Conservation (phyloP, 1,284 basidiomycete genomes). For the Cryptococcus sp. region DNA sequence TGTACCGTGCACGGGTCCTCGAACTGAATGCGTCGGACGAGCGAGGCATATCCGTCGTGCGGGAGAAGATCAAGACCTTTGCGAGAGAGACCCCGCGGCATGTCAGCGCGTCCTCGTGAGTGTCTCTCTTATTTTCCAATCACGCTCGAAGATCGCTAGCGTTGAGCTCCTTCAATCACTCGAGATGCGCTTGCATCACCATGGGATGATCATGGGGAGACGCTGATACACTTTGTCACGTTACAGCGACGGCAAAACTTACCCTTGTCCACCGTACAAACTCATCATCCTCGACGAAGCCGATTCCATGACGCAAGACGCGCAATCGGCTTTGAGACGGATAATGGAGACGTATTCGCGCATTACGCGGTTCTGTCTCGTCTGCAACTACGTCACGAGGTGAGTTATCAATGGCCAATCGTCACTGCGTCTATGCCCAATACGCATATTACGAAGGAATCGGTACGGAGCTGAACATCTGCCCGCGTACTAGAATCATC, state of each 20-base stretch:
- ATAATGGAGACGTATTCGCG: slow-evolving; percentile 99
- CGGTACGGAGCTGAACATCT: neutral
- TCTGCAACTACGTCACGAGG: slow-evolving; percentile 99
- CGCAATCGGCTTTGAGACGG: slow-evolving; percentile 88
- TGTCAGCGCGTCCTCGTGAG: slow-evolving; percentile 62
- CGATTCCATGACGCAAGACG: slow-evolving; percentile 99
- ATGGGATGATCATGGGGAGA: neutral
- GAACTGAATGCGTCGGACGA: slow-evolving; percentile 99
- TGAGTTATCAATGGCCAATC: slow-evolving; percentile 49
- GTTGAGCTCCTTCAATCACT: neutral
- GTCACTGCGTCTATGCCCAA: too few species aligned
- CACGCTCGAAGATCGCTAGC: neutral
- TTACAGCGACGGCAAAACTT: slow-evolving; percentile 69
- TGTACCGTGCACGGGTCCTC: slow-evolving; percentile 88
- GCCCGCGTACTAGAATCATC: slow-evolving; percentile 73
- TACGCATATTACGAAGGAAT: too few species aligned
- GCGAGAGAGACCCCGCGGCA: slow-evolving; percentile 91
- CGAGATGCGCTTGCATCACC: neutral
- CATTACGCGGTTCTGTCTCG: slow-evolving; percentile 96
- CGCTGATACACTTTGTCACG: neutral
- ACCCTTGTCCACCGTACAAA: slow-evolving; percentile 97
- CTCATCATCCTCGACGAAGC: slow-evolving; percentile 99
- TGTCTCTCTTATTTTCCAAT: slow-evolving; percentile 6
- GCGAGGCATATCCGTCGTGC: slow-evolving; percentile 92
- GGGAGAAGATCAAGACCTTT: slow-evolving; percentile 99